phyloP scores from a whole-genome alignment of 2,329 filamentous ascomycete genomes.

The Ophiocordyceps camponoti-saundersi region DNA sequence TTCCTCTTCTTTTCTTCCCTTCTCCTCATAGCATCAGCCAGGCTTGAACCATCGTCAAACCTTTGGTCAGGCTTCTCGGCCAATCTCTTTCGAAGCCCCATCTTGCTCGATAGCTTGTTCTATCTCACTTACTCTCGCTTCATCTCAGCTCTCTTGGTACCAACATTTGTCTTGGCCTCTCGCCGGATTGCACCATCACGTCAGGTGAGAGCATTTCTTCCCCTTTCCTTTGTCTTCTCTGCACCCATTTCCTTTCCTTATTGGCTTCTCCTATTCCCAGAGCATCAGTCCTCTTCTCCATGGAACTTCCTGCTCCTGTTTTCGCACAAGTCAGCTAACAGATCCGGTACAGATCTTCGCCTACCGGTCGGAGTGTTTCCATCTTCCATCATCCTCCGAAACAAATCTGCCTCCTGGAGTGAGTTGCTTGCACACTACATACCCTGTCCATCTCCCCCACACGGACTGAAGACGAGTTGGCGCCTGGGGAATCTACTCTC shows the following conservation, averaged over 20 bases:
- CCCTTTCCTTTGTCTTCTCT: neutral
- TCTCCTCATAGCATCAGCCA: constrained; percentile 29
- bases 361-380: constrained; percentile 11
- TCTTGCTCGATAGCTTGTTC: constrained; percentile 44
- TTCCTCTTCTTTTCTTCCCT: constrained; percentile 5
- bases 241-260: neutral
- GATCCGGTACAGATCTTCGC: constrained; percentile 10
- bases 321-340: neutral
- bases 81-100: constrained; percentile 20
- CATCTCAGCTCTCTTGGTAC: constrained; percentile 33
- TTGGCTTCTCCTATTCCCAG: neutral
- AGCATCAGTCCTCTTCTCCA: neutral
- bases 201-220: constrained; percentile 10
- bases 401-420: constrained; percentile 16
- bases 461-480: neutral
- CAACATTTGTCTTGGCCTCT: constrained; percentile 22
- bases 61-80: constrained; percentile 7
- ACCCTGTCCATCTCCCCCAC: neutral
- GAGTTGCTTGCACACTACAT: constrained; percentile 3
- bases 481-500: neutral
- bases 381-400: constrained; percentile 12
- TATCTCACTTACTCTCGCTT: constrained; percentile 43
- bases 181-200: constrained; percentile 12
- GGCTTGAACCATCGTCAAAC: constrained; percentile 17
- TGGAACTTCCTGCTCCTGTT: neutral